Base-by-base conservation (phyloP, 208 protist genomes). In the Leishmania turanica region DNA sequence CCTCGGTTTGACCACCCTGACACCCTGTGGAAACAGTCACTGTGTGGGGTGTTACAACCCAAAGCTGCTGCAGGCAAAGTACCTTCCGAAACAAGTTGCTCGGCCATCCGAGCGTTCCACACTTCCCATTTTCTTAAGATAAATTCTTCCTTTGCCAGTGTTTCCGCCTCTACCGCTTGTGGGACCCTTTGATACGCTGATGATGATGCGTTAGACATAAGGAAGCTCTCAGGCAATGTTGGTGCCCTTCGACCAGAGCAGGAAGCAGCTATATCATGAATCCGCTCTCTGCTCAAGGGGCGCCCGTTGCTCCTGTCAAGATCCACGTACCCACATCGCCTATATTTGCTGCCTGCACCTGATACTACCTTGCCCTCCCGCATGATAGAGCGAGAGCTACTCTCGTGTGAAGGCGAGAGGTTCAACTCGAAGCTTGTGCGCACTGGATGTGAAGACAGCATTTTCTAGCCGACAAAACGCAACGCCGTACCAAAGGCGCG, bases 71-170 rank as follows among this genome's bases (percentile, higher is more conserved):
- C 19, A 49, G 82, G 40, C 13, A 77, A 64, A 3, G 77, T 58
- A 60, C 45, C 70, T n/a, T 85, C 77, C 27, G 81, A 66, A 64
- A 42, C 71, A 9, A 85, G 77, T 34, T 78, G 82, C 1, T 47
- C 42, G 8, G 62, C 64, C 49, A 73, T 78, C 8, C 78, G 47
- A 24, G 40, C 58, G 72, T 60, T 81, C 70, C 69, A 80, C 6
- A 54, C 69, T 53, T 85, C 77, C 77, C 74, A 85, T 58, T 78
- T 80, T 56, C 68, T 60, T 0, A 81, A 34, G 65, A 78, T 80
- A 11, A 68, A 74, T 45, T 85, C 53, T 11, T 75, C 77, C 13
- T 54, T 69, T 17, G 27, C 72, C 2, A 34, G 11, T 31, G 77
- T 74, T 45, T 77, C 27, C 31, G 9, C 19, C 37, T 45, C 60